Evolutionary conservation across 1,139 yeast species (phyloP), one percentile per base, ranked within the genome.

Genomic region (Yamadazyma atmosphaerica): DNA sequence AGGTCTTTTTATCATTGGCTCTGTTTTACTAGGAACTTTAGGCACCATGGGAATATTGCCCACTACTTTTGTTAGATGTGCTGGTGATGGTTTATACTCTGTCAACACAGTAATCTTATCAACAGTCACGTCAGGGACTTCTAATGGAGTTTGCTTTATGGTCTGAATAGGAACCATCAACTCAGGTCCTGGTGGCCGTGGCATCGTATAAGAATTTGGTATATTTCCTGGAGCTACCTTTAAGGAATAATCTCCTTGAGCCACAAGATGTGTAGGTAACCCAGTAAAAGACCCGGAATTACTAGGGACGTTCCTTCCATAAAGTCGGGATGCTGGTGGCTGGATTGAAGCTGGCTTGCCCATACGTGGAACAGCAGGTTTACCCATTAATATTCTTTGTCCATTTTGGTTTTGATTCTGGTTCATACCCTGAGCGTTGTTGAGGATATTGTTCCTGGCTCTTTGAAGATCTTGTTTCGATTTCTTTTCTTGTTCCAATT

Each of bases 301-400:
- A 16, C 12, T 16, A 12, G 43, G 42, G 13, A 32, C 35, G n/a
- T 40, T 32, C 36, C 63, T 50, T 15, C 56, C 64, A 45, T 69
- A 69, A 11, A 65, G 43, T 36, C 72, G 54, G 36, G 69, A 64
- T 10, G 71, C 59, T 3, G 75, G 73, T 5, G 77, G 77, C 45
- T 71, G 77, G 16, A 71, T 70, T 12, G 73, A 61, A 13, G 77
- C 77, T 1, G 72, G 70, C 39, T 65, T 66, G 1, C 74, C 74
- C 74, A 68, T 68, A 40, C 72, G 50, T 12, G 72, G 72, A 4
- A 54, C 49, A 0, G 61, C 61, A 3, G 70, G 67, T 39, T 64
- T 67, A 1, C 74, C 74, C 71, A 65, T 67, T 7, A 66, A 49
- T 4, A 56, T 33, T 8, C 61, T 50, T 23, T 24, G 50, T 27